phyloP scores from a whole-genome alignment of 805 yeast species.

The Sungouiella thailandica region DNA sequence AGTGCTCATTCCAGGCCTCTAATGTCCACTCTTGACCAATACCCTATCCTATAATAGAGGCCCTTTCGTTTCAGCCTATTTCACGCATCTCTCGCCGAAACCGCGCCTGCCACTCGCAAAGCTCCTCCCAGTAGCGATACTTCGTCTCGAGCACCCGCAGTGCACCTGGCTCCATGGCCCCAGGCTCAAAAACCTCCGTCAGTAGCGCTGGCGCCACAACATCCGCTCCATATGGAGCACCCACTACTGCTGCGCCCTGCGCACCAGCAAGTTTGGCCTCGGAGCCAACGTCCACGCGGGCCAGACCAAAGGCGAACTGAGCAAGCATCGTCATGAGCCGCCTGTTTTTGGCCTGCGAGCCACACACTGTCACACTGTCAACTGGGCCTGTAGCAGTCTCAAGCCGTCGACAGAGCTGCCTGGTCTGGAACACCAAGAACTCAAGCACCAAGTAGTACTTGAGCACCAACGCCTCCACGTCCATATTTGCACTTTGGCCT shows the following conservation, averaged over 20 bases:
- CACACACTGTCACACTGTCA: conserved; percentile 38
- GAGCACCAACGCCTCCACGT: conserved; percentile 29
- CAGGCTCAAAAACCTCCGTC: not conserved
- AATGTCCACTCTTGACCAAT: too few relatives aligned
- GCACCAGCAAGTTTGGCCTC: not conserved
- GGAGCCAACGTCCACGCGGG: not conserved
- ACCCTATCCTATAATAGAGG: too few relatives aligned
- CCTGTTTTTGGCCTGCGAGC: conserved; percentile 48
- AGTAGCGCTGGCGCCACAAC: too few relatives aligned
- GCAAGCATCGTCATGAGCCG: conserved; percentile 8
- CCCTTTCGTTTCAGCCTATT: too few relatives aligned
- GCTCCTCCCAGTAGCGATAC: conserved; percentile 4
- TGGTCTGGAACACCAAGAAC: conserved; percentile 48
- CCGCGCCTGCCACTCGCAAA: conserved; percentile 11
- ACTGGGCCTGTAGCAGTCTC: conserved; percentile 20
- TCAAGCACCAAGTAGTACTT: conserved; percentile 46
- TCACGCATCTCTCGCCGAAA: not conserved
- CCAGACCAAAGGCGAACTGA: conserved; percentile 4
- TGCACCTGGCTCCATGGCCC: not conserved
- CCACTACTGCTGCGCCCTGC: not conserved
- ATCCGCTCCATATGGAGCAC: too few relatives aligned
- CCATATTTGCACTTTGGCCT: conserved; percentile 17
- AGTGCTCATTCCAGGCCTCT: too few relatives aligned
- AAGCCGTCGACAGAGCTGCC: conserved; percentile 28
- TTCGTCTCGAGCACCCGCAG: conserved; percentile 4